Evolutionary conservation across 1,139 yeast genomes (phyloP).

Genomic region (Blastobotrys buckinghamii): DNA sequence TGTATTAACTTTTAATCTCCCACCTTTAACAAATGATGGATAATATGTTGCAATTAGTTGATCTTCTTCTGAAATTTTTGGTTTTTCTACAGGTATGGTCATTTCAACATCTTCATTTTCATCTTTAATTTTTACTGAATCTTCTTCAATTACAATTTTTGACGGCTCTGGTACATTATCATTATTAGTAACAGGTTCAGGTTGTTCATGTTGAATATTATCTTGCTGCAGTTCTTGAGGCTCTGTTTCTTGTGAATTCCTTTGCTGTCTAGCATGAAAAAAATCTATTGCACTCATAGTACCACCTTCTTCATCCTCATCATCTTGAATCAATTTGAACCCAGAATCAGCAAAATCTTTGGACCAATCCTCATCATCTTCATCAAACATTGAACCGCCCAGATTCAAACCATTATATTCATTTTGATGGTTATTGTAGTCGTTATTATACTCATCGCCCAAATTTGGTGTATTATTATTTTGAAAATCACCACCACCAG

Average conservation of each 20-base stretch:
- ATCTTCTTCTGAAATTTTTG: slow-evolving; percentile 14
- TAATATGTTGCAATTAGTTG: slow-evolving; percentile 39
- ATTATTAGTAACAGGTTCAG: no score
- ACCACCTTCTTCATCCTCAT: slow-evolving; percentile 7
- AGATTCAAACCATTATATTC: neutral
- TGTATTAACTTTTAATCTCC: slow-evolving; percentile 58
- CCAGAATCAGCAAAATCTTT: slow-evolving; percentile 19
- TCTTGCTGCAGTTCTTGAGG: no score
- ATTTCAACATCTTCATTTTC: neutral
- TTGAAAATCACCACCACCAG: slow-evolving; percentile 19
- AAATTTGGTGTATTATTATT: no score
- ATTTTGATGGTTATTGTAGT: neutral
- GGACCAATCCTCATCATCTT: slow-evolving; percentile 27
- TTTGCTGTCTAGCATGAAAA: neutral
- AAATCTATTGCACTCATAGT: slow-evolving; percentile 1
- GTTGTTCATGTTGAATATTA: no score
- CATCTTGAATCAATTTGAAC: slow-evolving; percentile 17
- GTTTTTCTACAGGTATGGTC: no score
- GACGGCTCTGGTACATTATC: neutral
- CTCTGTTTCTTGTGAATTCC: slow-evolving; percentile 7
- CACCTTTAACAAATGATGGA: slow-evolving; percentile 55
- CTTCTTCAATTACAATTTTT: neutral
- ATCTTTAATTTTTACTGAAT: neutral
- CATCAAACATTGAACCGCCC: slow-evolving; percentile 22
- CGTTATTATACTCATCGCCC: no score